Conservation (phyloP, 1,284 basidiomycete genomes). For the Sporisorium sorghi region DNA sequence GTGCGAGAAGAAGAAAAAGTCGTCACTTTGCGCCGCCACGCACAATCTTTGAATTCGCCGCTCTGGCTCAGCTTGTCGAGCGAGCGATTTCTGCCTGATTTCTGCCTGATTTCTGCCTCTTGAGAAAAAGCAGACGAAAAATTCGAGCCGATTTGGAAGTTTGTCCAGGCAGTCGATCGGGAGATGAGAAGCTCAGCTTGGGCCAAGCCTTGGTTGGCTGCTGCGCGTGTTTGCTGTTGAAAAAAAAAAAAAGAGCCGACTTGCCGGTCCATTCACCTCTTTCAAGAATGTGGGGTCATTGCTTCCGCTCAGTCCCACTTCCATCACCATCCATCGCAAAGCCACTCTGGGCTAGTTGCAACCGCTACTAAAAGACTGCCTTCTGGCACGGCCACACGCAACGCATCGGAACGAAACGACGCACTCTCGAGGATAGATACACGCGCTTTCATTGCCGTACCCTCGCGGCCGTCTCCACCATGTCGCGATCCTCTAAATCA, state of each 20-base stretch:
- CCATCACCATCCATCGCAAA: not conserved
- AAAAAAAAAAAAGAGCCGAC: not conserved
- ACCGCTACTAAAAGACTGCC: too few relatives aligned
- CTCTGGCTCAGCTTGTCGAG: too few relatives aligned
- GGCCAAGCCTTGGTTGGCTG: not conserved
- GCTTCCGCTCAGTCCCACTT: not conserved
- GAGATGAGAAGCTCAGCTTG: not conserved
- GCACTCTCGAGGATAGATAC: not conserved
- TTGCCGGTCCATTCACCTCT: not conserved
- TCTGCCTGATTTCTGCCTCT: too few relatives aligned
- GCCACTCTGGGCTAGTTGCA: not conserved
- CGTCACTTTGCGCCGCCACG: too few relatives aligned
- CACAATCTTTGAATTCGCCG: too few relatives aligned
- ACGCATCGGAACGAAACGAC: not conserved
- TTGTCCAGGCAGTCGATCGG: not conserved
- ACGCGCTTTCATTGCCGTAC: not conserved
- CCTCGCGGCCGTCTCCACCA: not conserved
- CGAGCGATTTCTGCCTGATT: not conserved
- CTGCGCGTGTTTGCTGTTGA: not conserved
- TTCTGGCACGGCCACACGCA: not conserved
- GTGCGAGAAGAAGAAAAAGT: slow-evolving; percentile 4
- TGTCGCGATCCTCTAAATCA: slow-evolving; percentile 41
- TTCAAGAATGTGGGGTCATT: not conserved
- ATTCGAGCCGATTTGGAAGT: not conserved
- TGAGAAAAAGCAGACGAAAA: not conserved